Evolutionary conservation across 1,139 yeast genomes (phyloP), one percentile per base, ranked within the genome.

Genomic region (Pichia cactophila): DNA sequence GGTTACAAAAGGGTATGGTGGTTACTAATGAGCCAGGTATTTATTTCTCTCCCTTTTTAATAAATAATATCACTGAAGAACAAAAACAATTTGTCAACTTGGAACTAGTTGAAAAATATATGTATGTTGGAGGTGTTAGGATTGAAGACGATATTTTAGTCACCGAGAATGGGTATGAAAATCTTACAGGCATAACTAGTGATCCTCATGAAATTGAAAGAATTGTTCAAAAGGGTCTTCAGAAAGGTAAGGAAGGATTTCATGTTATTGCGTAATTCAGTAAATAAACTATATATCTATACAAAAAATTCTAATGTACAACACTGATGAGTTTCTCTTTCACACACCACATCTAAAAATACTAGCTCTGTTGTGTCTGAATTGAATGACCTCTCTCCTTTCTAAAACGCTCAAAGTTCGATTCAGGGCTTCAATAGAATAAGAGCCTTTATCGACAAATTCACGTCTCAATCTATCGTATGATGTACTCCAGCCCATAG

Each of bases 401-500:
- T 89, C 97, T 67, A 92, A 66, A 9, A 87, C 82, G 66, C 78
- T 78, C 54, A 92, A 69, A 0, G 97, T 95, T 62, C 81, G 83
- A 58, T 90, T 96, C 56, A 92, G 72, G 0, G 96, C 95, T 49
- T 78, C 78, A 49, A 80, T 80, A 37, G 83, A 74, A 54, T 79
- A 83, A 52, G 75, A 76, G 33, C 81, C 77, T 35, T 54, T 60
- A 43, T 80, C 85, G 26, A 89, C 95, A 65, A 90, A 85, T 67
- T 92, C 96, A 56, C 83, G 79, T 59, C 88, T 77, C 52, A 92
- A 74, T 2, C 96, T 88, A 58, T 80, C 81, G 65, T 87, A 87
- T 26, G 94, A 84, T 1, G 97, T 89, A 33, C 95, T 86, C 94
- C 96, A 92, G 14, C 98, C 98, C 57, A 94, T 85, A 7, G 98